Percentiles rank a stretch among this genome's conserved stretches.
phyloP scores from a whole-genome alignment of 805 yeast species.

The Starmerella geochares region DNA sequence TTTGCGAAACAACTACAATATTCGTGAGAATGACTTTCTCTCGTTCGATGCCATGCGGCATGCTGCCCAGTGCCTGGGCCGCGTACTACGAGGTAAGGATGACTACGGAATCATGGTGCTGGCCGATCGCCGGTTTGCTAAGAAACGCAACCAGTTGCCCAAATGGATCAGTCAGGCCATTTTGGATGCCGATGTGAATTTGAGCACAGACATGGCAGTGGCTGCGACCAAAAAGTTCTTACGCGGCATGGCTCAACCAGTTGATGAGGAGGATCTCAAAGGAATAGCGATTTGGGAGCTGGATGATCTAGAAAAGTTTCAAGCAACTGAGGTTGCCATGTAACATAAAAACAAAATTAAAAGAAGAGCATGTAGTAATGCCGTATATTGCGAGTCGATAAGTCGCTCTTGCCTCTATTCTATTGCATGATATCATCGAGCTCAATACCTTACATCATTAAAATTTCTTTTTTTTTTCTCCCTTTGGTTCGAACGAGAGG shows the following conservation, averaged over 20 bases:
- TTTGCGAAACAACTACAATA: constrained; percentile 82
- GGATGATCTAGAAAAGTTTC: constrained; percentile 32
- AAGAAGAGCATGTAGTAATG: too few species aligned
- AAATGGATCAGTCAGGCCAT: constrained; percentile 95
- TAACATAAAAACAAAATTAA: not conserved
- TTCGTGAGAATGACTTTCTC: constrained; percentile 83
- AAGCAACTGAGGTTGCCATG: constrained; percentile 11
- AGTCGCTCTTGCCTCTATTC: too few species aligned
- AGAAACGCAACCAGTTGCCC: constrained; percentile 80
- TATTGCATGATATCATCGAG: too few species aligned
- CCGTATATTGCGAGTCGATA: too few species aligned
- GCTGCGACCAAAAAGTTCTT: constrained; percentile 88
- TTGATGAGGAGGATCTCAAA: constrained; percentile 78
- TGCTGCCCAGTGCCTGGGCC: constrained; percentile 96
- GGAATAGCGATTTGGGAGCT: constrained; percentile 90
- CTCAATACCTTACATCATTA: too few species aligned
- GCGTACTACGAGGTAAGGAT: constrained; percentile 94
- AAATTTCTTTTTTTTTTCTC: not conserved
- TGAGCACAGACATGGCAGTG: constrained; percentile 95
- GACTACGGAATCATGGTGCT: constrained; percentile 98
- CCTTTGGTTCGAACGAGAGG: not conserved
- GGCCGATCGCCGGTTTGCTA: constrained; percentile 85
- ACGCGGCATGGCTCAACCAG: constrained; percentile 88
- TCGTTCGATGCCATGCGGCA: constrained; percentile 99
- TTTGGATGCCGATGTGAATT: constrained; percentile 78